Evolutionary conservation across 1,284 basidiomycete species (phyloP).

Genomic region (Veloboletus limbatus): DNA sequence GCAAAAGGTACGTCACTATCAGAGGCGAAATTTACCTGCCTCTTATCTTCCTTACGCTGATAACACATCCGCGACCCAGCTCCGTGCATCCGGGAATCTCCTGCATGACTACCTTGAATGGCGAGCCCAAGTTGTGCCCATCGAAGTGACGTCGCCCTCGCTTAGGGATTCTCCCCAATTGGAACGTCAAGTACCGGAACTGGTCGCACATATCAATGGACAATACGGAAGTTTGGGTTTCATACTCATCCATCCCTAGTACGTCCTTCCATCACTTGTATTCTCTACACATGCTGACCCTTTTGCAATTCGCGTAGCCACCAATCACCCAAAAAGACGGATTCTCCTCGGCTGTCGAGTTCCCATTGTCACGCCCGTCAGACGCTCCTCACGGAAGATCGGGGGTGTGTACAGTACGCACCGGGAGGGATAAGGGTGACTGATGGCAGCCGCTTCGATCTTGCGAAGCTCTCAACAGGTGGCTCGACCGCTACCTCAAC

Average conservation of each 20-base stretch:
- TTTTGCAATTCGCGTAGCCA: no score
- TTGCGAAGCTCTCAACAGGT: no score
- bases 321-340: conserved; percentile 72
- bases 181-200: conserved; percentile 90
- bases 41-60: no score
- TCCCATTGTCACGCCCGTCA: no score
- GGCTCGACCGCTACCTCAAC: no score
- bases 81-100: conserved; percentile 95
- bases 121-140: conserved; percentile 84
- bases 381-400: no score
- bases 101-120: conserved; percentile 94
- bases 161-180: conserved; percentile 92
- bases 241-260: conserved; percentile 99
- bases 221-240: conserved; percentile 95
- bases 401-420: no score
- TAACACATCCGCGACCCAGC: conserved; percentile 37
- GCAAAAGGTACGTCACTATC: conserved; percentile 73
- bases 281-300: no score
- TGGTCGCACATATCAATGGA: conserved; percentile 97
- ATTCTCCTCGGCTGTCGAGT: no score
- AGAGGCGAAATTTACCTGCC: no score
- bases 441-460: no score
- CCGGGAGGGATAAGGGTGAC: no score
- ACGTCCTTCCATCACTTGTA: conserved; percentile 28
- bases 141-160: conserved; percentile 93